These are phyloP conservation scores for Rhizoctonia solani DNA, from an alignment of 1,284 basidiomycete species.

Conservation along the genomic window DNA sequence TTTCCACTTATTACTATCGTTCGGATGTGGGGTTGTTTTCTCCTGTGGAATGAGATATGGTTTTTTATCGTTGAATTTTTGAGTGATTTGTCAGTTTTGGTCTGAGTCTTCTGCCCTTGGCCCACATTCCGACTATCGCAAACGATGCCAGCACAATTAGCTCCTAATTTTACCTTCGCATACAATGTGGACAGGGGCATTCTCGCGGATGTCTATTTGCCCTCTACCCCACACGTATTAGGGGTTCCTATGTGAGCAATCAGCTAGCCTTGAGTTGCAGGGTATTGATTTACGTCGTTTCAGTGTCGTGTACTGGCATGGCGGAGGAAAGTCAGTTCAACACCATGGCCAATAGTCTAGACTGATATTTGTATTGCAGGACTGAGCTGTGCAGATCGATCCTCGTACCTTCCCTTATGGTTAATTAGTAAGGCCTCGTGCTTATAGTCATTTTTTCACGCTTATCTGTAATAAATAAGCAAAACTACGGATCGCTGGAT, in stretches of 20 bases:
- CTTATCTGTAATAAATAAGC: neutral
- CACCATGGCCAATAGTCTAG: neutral
- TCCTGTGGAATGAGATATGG: slow-evolving; percentile 30
- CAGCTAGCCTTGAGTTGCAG: neutral
- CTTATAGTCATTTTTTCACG: neutral
- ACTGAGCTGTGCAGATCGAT: slow-evolving; percentile 18
- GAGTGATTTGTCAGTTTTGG: neutral
- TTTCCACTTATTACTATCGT: slow-evolving; percentile 23
- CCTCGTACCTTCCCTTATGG: slow-evolving; percentile 23
- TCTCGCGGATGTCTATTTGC: slow-evolving; percentile 17
- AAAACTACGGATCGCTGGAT: slow-evolving; percentile 47
- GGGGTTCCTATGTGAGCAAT: slow-evolving; percentile 5
- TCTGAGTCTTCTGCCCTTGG: neutral
- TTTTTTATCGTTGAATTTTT: slow-evolving; percentile 1
- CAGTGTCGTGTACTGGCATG: slow-evolving; percentile 32
- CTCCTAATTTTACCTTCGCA: neutral
- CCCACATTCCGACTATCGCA: neutral
- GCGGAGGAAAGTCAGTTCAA: slow-evolving; percentile 7
- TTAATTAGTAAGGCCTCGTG: slow-evolving; percentile 1
- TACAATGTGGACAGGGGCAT: neutral
- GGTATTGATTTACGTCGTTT: neutral
- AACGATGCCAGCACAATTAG: neutral
- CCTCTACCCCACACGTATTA: neutral
- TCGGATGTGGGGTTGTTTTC: slow-evolving; percentile 20
- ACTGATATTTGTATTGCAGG: neutral